A percentile compares a stretch with the other conserved stretches of the same genome.
These are phyloP conservation scores for Globisporangium rhizosaccharum DNA, from an alignment of 352 stramenopile genomes.

Conservation along the genomic window DNA sequence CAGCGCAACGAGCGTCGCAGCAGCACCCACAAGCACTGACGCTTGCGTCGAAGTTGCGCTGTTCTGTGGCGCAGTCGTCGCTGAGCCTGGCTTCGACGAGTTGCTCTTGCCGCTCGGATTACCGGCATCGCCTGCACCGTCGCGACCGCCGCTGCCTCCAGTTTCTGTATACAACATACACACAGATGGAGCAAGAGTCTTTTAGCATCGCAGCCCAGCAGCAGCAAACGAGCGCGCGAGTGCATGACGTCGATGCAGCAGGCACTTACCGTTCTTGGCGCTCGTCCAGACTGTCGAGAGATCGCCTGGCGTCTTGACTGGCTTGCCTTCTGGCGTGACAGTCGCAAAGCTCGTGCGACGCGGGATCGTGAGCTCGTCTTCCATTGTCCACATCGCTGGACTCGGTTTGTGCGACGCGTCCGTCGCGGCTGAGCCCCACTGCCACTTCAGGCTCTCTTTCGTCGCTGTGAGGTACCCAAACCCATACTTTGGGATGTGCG, in stretches of 20 bases:
- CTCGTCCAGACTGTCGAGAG: constrained; percentile 23
- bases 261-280: constrained; percentile 19
- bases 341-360: constrained; percentile 20
- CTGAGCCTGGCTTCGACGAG: neutral
- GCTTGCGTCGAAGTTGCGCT: neutral
- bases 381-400: constrained; percentile 37
- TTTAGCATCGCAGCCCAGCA: neutral
- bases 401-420: constrained; percentile 36
- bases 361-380: constrained; percentile 44
- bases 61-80: neutral
- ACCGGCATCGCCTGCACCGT: neutral
- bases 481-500: constrained; percentile 66
- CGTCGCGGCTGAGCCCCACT: constrained; percentile 48
- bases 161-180: constrained; percentile 1
- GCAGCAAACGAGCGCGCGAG: neutral
- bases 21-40: neutral
- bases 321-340: constrained; percentile 27
- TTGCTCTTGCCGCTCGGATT: neutral
- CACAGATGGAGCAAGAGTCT: neutral
- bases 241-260: neutral
- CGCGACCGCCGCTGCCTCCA: constrained; percentile 9
- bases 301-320: constrained; percentile 33
- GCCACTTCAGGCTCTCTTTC: constrained; percentile 42
- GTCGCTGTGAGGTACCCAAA: constrained; percentile 70
- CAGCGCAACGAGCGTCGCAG: neutral